Base-by-base conservation (phyloP, 805 yeast genomes). In the Saccharomycopsis oosterbeekiorum region DNA sequence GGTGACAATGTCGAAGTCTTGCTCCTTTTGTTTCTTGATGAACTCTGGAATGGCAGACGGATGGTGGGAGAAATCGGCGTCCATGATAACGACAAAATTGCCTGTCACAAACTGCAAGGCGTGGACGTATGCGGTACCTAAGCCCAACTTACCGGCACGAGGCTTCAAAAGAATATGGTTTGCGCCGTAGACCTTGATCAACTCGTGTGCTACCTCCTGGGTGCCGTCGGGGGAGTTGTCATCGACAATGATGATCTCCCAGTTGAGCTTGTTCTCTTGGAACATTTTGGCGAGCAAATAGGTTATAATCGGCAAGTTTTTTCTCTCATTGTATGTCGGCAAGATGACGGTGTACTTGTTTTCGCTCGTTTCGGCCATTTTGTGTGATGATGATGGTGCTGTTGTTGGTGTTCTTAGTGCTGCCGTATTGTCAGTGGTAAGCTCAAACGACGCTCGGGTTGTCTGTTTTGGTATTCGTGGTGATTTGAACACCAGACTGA, bases 171-270 rank as follows among this genome's bases (percentile, higher is more conserved):
- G 81, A 59, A 86, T 81, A 69, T 79, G 86, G 24, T 83, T 80
- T 19, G 72, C 69, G 8, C 89, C 89, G 69, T 84, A 85, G 9
- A 83, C 73, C 41, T 74, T 73, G 64, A 83, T 78, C 66, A 84
- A 75, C 70, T 83, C 79, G 65, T 81, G 78, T 64, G 90, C 91
- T 58, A 85, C 79, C 15, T 81, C 86, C 70, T 86, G 92, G 21
- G 93, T 86, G 9, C 93, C 93, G 71, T 86, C 93, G 54, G 93
- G 93, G 11, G 92, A 86, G 65, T 80, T 83, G 70, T 86, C 93
- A 69, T 86, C 93, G 56, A 86, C 92, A 70, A 86, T 85, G 61
- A 86, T 74, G 21, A 87, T 81, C 71, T 86, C 93, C 93, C 93
- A 86, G 70, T 84, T 78, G 60, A 86, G 71, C 40, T 80, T 76